These are phyloP conservation scores for Colletotrichum musicola DNA, from an alignment of 2,329 filamentous ascomycete genomes.

Conservation along the genomic window DNA sequence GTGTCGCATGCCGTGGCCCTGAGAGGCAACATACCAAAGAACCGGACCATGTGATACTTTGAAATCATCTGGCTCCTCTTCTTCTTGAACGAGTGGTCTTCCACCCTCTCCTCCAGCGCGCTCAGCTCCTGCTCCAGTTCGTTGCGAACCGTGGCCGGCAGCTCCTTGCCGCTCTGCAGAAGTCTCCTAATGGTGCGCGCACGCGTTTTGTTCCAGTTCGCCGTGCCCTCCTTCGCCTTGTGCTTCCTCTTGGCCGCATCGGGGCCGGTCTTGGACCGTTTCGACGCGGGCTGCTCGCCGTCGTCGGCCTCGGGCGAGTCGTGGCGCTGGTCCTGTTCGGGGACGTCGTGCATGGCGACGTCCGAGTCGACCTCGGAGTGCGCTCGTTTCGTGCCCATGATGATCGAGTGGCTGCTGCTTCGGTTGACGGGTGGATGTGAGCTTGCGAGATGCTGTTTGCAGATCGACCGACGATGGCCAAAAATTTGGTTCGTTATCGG, in stretches of 20 bases:
- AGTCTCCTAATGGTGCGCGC: constrained; percentile 77
- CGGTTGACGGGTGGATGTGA: neutral
- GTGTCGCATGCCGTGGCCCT: neutral
- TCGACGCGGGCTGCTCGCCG: constrained; percentile 45
- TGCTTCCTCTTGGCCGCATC: constrained; percentile 52
- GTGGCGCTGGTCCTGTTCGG: constrained; percentile 15
- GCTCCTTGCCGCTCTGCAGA: constrained; percentile 69
- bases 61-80: constrained; percentile 77
- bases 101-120: constrained; percentile 74
- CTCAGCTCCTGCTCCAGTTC: constrained; percentile 80
- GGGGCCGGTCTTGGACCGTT: constrained; percentile 48
- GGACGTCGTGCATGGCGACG: constrained; percentile 13
- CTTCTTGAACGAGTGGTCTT: constrained; percentile 69
- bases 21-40: constrained; percentile 73
- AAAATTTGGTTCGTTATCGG: constrained; percentile 41
- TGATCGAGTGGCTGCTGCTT: neutral
- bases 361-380: constrained; percentile 41
- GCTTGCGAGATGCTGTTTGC: neutral
- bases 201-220: constrained; percentile 77
- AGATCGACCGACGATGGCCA: constrained; percentile 17
- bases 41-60: constrained; percentile 86
- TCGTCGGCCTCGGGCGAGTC: constrained; percentile 39
- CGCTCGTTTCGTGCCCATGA: constrained; percentile 48
- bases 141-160: constrained; percentile 76
- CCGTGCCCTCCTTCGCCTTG: constrained; percentile 59